These are phyloP conservation scores for Centrapalus pauciflorus DNA, from an alignment of 129 eudicot genomes.

Conservation along the genomic window DNA sequence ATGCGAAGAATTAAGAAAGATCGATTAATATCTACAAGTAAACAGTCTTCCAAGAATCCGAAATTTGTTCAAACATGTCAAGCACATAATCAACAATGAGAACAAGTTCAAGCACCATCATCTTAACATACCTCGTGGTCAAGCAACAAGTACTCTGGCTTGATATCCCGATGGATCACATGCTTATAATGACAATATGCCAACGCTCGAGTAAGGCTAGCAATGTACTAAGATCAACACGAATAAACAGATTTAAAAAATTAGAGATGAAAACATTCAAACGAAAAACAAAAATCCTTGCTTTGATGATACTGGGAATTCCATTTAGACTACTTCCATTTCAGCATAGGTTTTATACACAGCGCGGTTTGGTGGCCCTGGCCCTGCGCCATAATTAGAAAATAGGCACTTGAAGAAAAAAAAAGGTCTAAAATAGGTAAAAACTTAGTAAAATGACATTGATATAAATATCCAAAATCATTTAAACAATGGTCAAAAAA, in stretches of 20 bases:
- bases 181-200: constrained; percentile 89
- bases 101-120: background rate
- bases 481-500: too few relatives aligned
- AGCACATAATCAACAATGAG: background rate
- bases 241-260: constrained; percentile 9
- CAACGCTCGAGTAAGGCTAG: constrained; percentile 80
- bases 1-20: too few relatives aligned
- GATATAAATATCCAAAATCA: too few relatives aligned
- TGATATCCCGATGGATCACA: constrained; percentile 94
- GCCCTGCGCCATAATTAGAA: too few relatives aligned
- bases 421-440: too few relatives aligned
- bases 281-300: background rate
- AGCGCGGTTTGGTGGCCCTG: too few relatives aligned
- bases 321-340: constrained; percentile 3
- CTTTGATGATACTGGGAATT: background rate
- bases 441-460: too few relatives aligned
- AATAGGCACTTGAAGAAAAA: too few relatives aligned
- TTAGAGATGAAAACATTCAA: background rate
- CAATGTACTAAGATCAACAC: constrained; percentile 56
- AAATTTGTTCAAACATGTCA: background rate
- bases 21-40: too few relatives aligned
- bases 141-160: constrained; percentile 92
- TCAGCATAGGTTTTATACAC: too few relatives aligned
- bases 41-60: background rate
- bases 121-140: constrained; percentile 76